Evolutionary conservation across 2,329 filamentous ascomycete genomes (phyloP).

Genomic region (Coniochaeta sp.): DNA sequence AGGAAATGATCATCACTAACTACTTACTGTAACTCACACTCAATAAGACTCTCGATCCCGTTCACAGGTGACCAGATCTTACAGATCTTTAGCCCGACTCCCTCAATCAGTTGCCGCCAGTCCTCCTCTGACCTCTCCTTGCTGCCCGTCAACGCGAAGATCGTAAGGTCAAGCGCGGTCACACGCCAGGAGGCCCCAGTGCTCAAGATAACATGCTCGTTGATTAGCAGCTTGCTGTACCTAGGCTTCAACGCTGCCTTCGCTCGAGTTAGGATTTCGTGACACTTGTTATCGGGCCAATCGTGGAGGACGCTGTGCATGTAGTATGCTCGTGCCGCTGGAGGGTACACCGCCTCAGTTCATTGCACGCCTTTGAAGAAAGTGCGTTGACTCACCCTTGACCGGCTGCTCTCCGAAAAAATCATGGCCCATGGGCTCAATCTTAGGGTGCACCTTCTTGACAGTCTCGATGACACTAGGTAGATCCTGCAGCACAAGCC

Average conservation of each 20-base stretch:
- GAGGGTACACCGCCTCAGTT: neutral
- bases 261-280: constrained; percentile 22
- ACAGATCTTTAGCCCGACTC: constrained; percentile 24
- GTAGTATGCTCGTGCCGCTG: constrained; percentile 25
- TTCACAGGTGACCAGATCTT: constrained; percentile 23
- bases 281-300: constrained; percentile 25
- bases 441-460: constrained; percentile 17
- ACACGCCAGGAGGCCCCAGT: constrained; percentile 24
- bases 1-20: no score
- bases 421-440: constrained; percentile 23
- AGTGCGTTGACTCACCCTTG: constrained; percentile 17
- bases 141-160: constrained; percentile 22
- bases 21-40: constrained; percentile 18
- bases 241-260: constrained; percentile 20
- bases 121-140: constrained; percentile 26
- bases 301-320: constrained; percentile 28
- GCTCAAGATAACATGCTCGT: constrained; percentile 24
- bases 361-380: neutral
- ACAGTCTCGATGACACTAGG: constrained; percentile 25
- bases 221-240: constrained; percentile 21
- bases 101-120: constrained; percentile 24
- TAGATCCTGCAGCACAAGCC: constrained; percentile 14
- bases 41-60: constrained; percentile 29
- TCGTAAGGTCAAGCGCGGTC: constrained; percentile 28
- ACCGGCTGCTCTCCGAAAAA: constrained; percentile 22